These are phyloP conservation scores for Neofusicoccum kwambonambiense DNA, from an alignment of 2,329 filamentous ascomycete species.

Conservation along the genomic window DNA sequence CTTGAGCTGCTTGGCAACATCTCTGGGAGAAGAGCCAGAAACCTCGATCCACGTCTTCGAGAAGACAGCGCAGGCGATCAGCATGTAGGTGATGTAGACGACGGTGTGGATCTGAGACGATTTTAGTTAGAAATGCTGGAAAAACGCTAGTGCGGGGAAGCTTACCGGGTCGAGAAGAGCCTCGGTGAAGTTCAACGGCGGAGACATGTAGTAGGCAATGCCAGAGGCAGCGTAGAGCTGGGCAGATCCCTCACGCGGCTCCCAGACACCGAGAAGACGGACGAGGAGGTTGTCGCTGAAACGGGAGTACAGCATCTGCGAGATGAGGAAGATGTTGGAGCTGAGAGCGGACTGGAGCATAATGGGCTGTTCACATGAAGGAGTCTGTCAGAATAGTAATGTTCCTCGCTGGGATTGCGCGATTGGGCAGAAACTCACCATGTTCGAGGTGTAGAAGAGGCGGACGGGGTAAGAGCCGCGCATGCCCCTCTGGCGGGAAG, in stretches of 20 bases:
- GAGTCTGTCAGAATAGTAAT: not conserved
- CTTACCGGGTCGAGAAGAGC: conserved; percentile 78
- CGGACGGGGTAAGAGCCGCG: conserved; percentile 97
- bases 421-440: conserved; percentile 47
- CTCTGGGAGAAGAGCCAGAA: conserved; percentile 92
- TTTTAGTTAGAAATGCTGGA: not conserved
- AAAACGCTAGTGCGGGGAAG: not conserved
- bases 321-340: conserved; percentile 98
- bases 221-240: conserved; percentile 93
- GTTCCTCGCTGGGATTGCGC: not conserved
- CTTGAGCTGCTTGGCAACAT: conserved; percentile 99
- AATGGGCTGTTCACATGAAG: conserved; percentile 61
- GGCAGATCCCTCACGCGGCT: conserved; percentile 91
- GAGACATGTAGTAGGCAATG: conserved; percentile 99
- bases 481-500: conserved; percentile 95
- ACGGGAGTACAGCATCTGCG: conserved; percentile 98
- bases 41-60: conserved; percentile 99
- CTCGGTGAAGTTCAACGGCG: conserved; percentile 95
- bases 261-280: conserved; percentile 96
- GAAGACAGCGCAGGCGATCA: conserved; percentile 95
- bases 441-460: conserved; percentile 99
- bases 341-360: conserved; percentile 99
- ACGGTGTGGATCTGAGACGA: conserved; percentile 73
- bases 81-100: conserved; percentile 96
- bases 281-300: conserved; percentile 99